Base-by-base conservation (phyloP, 306 rosid species). In the Ormosia emarginata region DNA sequence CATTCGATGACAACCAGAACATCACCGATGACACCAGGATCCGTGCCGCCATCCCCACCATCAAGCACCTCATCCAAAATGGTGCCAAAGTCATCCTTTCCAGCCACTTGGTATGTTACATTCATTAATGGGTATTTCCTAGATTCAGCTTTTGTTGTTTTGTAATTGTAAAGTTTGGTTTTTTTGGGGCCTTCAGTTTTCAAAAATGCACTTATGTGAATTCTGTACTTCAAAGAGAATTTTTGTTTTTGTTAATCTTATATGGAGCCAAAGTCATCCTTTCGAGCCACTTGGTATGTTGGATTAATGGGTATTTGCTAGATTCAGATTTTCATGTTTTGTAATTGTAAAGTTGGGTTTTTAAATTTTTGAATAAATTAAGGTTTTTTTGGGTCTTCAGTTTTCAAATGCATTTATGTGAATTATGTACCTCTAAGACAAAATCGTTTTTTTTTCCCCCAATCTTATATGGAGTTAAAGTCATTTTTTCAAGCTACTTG, bases 81-180 rank as follows among this genome's bases (percentile, higher is more conserved):
- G 98, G 99, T 8, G 99, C 99, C 33, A 96, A 93, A 86, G 99
- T 96, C 70, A 77, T 96, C n/a, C 93, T 96, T 10, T 91, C 99
- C 5, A 96, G 92, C 74, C 99, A 96, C 82, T 87, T 96, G 98
- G 99, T 96, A 71, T 74, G 79, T 67, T 50, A 30, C 65, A 5
- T 46, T 44, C 29, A 3, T 69, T 37, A 5, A 37, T 4, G 66
- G 66, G 13, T 58, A 58, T 8, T 59, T 11, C 37, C 3, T 53
- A 8, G 12, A 57, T 40, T 75, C 15, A 34, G 7, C 18, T 73
- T 12, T 49, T 1, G 24, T 4, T 52, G 0, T 56, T 34, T 50
- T 6, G 32, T 71, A 5, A 37, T 37, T 30, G 64, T 34, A n/a
- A 37, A 34, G 1, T 12, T 44, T 62, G 69, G 24, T 24, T 6